Base-by-base conservation (phyloP, 2,329 filamentous ascomycete species). In the Penicillium sp. region DNA sequence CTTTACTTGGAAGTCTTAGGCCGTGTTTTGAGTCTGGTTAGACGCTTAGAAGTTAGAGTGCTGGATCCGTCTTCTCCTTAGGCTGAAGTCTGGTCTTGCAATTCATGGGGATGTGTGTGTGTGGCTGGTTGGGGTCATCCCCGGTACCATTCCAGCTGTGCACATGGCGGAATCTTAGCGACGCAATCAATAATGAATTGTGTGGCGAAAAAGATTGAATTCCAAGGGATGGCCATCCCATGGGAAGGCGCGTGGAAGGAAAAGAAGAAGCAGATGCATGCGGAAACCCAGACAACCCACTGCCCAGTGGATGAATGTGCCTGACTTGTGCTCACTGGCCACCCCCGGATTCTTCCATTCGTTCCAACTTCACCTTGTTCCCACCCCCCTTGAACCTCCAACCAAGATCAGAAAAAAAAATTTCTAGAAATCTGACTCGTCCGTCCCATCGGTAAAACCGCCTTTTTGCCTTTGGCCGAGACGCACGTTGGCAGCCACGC, bases 401-500 rank as follows among this genome's bases (percentile, higher is more conserved):
- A 12, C 30, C 30, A 12, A 12, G 12, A 33, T 10, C 30, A 33
- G 30, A 4, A 37, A 37, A 37, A 37, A 37, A 51, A 33, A 55
- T 68, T 69, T 69, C 66, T 68, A 66, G 49, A 53, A 44, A 49
- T 28, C 45, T 28, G 24, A 53, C 56, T 53, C 24, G 51, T 22
- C 51, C 50, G 50, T 28, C 35, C 35, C 51, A 19, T 53, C 56
- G 56, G 56, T 53, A 45, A 44, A 44, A 28, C 26, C 37, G 38
- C 49, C 54, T 49, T 59, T 59, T 42, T 35, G 47, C 56, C 56
- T 58, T 54, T 24, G 24, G 26, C 26, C 55, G 47, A 58, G 47
- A 58, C 33, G 55, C 68, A 68, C 66, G 63, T 66, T 69, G 63
- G 63, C 65, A 66, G 65, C 66, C 68, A 68, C 61, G 56, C 58